Conservation (phyloP, 306 rosid genomes). For the Lathyrus sativus region DNA sequence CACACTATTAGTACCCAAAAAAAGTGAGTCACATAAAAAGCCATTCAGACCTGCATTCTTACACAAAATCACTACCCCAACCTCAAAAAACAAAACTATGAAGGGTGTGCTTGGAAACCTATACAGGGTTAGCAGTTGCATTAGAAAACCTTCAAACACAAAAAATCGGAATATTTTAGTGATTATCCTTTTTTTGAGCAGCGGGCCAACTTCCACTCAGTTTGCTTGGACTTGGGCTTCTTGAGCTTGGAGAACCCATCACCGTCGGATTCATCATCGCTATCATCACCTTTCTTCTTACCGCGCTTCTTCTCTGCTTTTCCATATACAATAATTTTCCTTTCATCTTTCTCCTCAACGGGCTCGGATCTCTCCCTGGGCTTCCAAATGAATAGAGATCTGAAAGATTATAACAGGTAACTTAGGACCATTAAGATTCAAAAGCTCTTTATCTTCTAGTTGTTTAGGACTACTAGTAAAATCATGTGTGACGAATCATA, state of each 20-base stretch:
- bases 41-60: neutral
- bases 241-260: constrained; percentile 57
- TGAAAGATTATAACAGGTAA: constrained; percentile 37
- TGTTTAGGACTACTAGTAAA: neutral
- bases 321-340: constrained; percentile 56
- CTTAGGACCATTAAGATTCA: neutral
- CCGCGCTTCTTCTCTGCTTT: constrained; percentile 56
- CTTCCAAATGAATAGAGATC: constrained; percentile 92
- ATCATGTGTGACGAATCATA: constrained; percentile 34
- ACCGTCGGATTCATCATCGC: constrained; percentile 68
- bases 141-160: constrained; percentile 18
- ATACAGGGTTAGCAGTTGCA: constrained; percentile 20
- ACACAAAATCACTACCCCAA: constrained; percentile 24
- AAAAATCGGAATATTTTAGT: constrained; percentile 1
- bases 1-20: constrained; percentile 18
- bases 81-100: constrained; percentile 13
- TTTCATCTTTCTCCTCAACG: constrained; percentile 58
- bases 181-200: constrained; percentile 44
- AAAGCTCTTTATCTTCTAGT: constrained; percentile 6
- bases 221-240: constrained; percentile 46
- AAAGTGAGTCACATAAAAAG: constrained; percentile 1
- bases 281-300: constrained; percentile 44
- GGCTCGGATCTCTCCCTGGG: constrained; percentile 69
- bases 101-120: constrained; percentile 10
- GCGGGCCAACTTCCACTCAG: constrained; percentile 34